Evolutionary conservation across 2,329 filamentous ascomycete species (phyloP), one percentile per base, ranked within the genome.

Genomic region (Penicillium griseofulvum): DNA sequence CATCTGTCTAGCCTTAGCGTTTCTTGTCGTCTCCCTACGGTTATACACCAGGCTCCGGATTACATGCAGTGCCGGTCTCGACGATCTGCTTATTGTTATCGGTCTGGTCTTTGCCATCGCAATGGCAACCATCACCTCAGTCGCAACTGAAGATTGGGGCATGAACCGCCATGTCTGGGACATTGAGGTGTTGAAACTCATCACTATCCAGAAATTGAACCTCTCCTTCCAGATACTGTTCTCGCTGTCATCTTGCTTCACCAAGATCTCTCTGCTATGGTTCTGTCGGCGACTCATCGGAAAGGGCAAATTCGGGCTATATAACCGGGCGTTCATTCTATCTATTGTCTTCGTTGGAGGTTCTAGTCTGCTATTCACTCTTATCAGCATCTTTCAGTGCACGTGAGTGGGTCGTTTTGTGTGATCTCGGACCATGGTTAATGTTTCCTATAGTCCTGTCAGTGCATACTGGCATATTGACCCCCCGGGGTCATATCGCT

Each of bases 21-120:
- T 76, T 10, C 28, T 76, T 1, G 65, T 79, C 2, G 76, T 78
- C 49, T 52, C 60, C 14, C 69, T 79, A 31, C 75, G 80, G 19
- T 67, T 81, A 42, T 82, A 76, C 66, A 78, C 78, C 16, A 72
- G 80, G 16, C 28, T 79, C 1, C 61, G 65, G 12, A 71, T 81
- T 26, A 76, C 76, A 11, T 76, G 71, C 58, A 80, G 75, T 19
- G 69, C 75, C 28, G 80, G 79, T 14, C 22, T 77, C 6, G 80
- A 82, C 55, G 80, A 82, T 61, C 56, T 73, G 17, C 62, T 81
- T 11, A 77, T 81, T 46, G 61, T 77, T 34, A 41, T 76, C 34
- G 74, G 76, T 10, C 70, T 80, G 61, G 57, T 79, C 10, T 74
- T 74, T 28, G 67, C 68, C 16, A 69, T 74, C 44, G 70, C 61